A percentile compares a stretch with the other conserved stretches of the same genome.
These are phyloP conservation scores for Hypoxylon sp. DNA, from an alignment of 2,329 filamentous ascomycete genomes.

Conservation along the genomic window DNA sequence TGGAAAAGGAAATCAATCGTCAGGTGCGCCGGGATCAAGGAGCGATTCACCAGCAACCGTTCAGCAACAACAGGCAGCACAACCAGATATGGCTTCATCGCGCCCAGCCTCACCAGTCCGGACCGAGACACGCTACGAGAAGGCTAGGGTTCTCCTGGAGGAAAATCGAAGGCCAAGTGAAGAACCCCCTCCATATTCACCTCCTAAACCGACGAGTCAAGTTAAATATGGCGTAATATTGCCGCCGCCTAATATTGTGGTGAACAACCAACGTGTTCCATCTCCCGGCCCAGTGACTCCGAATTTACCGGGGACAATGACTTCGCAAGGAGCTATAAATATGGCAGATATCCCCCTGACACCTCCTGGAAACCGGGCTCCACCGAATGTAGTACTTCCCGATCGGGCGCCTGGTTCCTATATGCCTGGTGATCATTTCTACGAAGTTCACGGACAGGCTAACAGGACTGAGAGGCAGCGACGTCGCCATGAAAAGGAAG, in stretches of 20 bases:
- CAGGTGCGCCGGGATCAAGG: conserved; percentile 31
- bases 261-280: conserved; percentile 58
- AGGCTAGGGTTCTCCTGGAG: conserved; percentile 51
- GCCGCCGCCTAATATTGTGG: conserved; percentile 63
- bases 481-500: conserved; percentile 71
- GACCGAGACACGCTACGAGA: conserved; percentile 47
- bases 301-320: conserved; percentile 68
- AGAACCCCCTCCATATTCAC: conserved; percentile 65
- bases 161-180: conserved; percentile 50
- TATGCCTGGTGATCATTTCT: conserved; percentile 55
- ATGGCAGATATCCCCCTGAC: conserved; percentile 68
- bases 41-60: conserved; percentile 31
- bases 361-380: conserved; percentile 46
- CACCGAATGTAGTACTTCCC: conserved; percentile 49
- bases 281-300: conserved; percentile 71
- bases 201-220: conserved; percentile 52
- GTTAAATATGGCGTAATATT: conserved; percentile 66
- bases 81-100: conserved; percentile 43
- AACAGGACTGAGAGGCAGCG: conserved; percentile 61
- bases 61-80: conserved; percentile 34
- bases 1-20: conserved; percentile 38
- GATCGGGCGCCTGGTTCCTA: conserved; percentile 56
- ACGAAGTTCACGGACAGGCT: conserved; percentile 50
- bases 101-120: conserved; percentile 35
- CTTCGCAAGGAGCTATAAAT: conserved; percentile 66